Evolutionary conservation across 2,329 filamentous ascomycete species (phyloP), one percentile per base, ranked within the genome.

Genomic region (Clonostachys chloroleuca): DNA sequence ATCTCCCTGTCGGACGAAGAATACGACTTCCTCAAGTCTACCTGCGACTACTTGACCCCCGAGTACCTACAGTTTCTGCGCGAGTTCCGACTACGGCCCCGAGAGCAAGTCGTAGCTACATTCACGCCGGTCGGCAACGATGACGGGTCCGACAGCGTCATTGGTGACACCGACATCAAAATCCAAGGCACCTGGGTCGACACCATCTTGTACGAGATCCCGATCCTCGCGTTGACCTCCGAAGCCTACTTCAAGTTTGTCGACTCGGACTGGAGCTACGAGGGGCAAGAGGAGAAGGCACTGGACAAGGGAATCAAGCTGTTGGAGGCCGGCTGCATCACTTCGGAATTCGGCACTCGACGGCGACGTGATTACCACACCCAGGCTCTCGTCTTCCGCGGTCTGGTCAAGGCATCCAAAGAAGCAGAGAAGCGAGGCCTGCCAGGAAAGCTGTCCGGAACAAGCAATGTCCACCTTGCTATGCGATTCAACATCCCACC

Each of bases 241-340:
- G 92, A 99, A 66, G 90, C 94, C 44, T 99, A 96, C 71, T 99
- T 99, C 77, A 91, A 89, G 61, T 97, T 96, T 68, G 89, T 91
- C 73, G 91, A 99, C 62, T 89, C 71, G 45, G 92, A 96, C 63
- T 99, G 94, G 94, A 85, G 80, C 57, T 87, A 97, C 59, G 80
- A 87, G 6, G 86, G 86, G 4, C 94, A 99, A 65, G 83, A 95
- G 59, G 86, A 95, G 44, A 86, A 86, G 56, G 92, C 94, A 2
- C 89, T 84, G 52, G 73, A 80, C 9, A 99, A 99, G 70, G 94
- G 90, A 3, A 74, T 84, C 53, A 75, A 76, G 45, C 73, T 99
- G 34, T 69, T 99, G 12, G 77, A 94, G 64, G 83, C 84, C 33
- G 92, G 91, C 24, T 99, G 94, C 63, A 76, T 88, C 34, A 87